phyloP scores from a whole-genome alignment of 768 basidiomycete genomes.

The Russula emetica region DNA sequence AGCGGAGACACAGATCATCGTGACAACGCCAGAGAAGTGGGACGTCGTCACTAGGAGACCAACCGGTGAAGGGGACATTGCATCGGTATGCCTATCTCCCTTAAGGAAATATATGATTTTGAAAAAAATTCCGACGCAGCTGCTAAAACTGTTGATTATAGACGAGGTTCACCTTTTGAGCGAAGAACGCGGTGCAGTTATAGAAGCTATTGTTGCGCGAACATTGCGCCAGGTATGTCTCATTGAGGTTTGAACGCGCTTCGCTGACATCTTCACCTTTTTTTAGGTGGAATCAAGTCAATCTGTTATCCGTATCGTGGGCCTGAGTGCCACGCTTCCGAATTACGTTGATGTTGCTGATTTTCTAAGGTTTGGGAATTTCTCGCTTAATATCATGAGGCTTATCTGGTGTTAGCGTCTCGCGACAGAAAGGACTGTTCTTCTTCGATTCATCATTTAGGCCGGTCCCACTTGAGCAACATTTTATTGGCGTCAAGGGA shows the following conservation, averaged over 20 bases:
- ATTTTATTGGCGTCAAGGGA: constrained; percentile 90
- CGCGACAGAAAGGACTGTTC: constrained; percentile 81
- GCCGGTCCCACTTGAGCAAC: constrained; percentile 94
- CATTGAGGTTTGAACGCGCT: not conserved
- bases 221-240: constrained; percentile 75
- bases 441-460: constrained; percentile 98
- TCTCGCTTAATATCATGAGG: constrained; percentile 5
- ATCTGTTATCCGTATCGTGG: constrained; percentile 93
- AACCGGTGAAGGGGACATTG: constrained; percentile 94
- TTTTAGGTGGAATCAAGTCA: constrained; percentile 90
- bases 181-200: constrained; percentile 96
- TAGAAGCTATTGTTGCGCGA: constrained; percentile 95
- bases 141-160: constrained; percentile 89
- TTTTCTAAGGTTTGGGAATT: constrained; percentile 67
- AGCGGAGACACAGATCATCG: constrained; percentile 92
- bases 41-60: constrained; percentile 98
- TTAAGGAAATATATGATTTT: not conserved
- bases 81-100: constrained; percentile 54
- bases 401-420: constrained; percentile 55
- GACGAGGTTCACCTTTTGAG: constrained; percentile 97
- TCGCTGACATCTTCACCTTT: constrained; percentile 4
- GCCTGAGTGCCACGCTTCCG: constrained; percentile 92
- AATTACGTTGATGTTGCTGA: constrained; percentile 97
- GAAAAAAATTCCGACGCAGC: constrained; percentile 43
- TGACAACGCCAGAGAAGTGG: constrained; percentile 99